phyloP scores from a whole-genome alignment of 176 grass and related monocot species.

The Triticum aestivum region DNA sequence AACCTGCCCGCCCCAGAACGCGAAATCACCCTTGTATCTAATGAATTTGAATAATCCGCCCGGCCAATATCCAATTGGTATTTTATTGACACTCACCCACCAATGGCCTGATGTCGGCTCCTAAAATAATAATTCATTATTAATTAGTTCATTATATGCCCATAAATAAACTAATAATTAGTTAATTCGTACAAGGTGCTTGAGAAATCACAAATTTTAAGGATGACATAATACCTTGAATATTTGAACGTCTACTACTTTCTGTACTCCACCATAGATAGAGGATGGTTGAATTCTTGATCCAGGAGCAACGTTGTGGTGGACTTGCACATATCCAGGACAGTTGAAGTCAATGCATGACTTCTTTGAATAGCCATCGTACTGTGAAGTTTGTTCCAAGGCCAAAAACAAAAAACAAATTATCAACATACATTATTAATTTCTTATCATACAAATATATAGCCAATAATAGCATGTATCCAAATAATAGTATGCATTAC shows the following conservation, averaged over 20 bases:
- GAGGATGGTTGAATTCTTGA: background rate
- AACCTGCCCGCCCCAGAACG: background rate
- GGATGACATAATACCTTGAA: constrained; percentile 17
- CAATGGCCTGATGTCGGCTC: constrained; percentile 5
- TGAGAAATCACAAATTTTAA: background rate
- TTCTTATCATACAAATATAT: background rate
- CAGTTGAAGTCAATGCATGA: background rate
- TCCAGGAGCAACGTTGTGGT: background rate
- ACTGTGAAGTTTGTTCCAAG: background rate
- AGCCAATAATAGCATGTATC: background rate
- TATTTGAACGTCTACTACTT: background rate
- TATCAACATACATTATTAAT: background rate
- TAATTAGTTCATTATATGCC: background rate
- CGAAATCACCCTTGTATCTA: background rate
- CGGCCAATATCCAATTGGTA: constrained; percentile 29
- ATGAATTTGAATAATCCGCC: background rate
- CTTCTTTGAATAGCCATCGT: background rate
- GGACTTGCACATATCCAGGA: constrained; percentile 38
- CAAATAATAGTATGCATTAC: background rate
- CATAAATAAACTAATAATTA: too few relatives aligned
- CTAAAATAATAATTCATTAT: background rate
- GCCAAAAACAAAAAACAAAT: background rate
- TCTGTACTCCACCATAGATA: background rate
- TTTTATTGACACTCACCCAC: constrained; percentile 2
- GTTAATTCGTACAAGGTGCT: background rate